These are phyloP conservation scores for Pyrrhoderma noxium DNA, from an alignment of 1,284 basidiomycete species.

Conservation along the genomic window DNA sequence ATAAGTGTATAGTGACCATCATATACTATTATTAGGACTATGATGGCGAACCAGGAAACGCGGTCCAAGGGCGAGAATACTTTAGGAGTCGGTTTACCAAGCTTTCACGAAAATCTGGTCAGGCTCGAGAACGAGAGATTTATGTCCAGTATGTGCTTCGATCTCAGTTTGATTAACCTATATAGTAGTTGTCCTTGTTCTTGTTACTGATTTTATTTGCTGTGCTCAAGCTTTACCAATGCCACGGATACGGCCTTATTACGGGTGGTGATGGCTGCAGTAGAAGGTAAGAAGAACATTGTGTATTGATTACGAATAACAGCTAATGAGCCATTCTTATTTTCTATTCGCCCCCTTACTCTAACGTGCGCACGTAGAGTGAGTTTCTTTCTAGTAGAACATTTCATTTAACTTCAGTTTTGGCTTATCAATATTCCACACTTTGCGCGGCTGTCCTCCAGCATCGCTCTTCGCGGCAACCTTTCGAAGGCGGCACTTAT, in stretches of 20 bases:
- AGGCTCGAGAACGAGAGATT: conserved; percentile 82
- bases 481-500: conserved; percentile 39
- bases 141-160: conserved; percentile 72
- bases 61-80: conserved; percentile 75
- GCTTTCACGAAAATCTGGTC: conserved; percentile 74
- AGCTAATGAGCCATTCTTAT: not conserved
- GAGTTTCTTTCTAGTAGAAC: conserved; percentile 41
- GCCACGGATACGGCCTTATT: conserved; percentile 92
- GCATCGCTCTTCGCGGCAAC: conserved; percentile 39
- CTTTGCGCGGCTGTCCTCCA: conserved; percentile 22
- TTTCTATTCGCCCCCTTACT: no score
- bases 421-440: conserved; percentile 15
- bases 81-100: conserved; percentile 83
- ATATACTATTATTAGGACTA: conserved; percentile 61
- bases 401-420: no score
- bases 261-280: conserved; percentile 89
- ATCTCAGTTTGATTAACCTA: not conserved
- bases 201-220: not conserved
- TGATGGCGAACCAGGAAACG: conserved; percentile 64
- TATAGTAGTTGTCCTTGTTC: not conserved
- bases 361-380: no score
- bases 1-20: not conserved
- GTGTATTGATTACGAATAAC: conserved; percentile 5
- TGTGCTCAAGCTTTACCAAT: conserved; percentile 73
- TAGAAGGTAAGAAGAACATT: conserved; percentile 59